Percentiles rank a stretch among this genome's conserved stretches.
Evolutionary conservation across 495 filamentous ascomycete species (phyloP).

Genomic region (Pseudotulostoma volvatum): DNA sequence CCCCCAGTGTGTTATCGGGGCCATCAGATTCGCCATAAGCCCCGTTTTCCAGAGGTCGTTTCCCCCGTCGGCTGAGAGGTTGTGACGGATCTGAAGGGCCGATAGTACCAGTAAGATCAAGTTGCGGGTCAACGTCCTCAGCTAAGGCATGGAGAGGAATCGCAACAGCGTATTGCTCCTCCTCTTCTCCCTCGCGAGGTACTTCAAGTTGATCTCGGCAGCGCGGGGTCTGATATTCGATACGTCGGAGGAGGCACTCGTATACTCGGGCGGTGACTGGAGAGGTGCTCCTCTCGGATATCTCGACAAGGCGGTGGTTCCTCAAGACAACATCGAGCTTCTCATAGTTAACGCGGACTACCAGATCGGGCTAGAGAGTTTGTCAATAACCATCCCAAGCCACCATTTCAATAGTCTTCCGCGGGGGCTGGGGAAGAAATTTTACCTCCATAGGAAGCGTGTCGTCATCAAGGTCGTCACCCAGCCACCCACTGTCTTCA

Average conservation of each 20-base stretch:
- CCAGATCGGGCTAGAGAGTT: conserved; percentile 36
- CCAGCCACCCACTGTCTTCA: conserved; percentile 21
- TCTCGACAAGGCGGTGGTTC: conserved; percentile 52
- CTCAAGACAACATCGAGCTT: conserved; percentile 71
- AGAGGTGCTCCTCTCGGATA: conserved; percentile 38
- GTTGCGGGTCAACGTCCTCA: conserved; percentile 23
- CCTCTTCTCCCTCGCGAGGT: conserved; percentile 36
- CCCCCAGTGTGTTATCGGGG: conserved; percentile 17
- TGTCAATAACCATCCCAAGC: conserved; percentile 2
- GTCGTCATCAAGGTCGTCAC: conserved; percentile 13
- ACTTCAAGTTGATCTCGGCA: conserved; percentile 49
- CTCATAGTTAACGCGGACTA: conserved; percentile 70
- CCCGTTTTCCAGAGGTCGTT: conserved; percentile 24
- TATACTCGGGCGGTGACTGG: conserved; percentile 54
- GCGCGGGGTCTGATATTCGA: conserved; percentile 50
- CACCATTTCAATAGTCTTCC: neutral
- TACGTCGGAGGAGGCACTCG: conserved; percentile 43
- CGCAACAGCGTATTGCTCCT: conserved; percentile 22
- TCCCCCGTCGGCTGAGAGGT: conserved; percentile 14
- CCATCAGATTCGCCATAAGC: conserved; percentile 18
- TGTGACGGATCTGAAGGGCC: conserved; percentile 18
- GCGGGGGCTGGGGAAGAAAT: too few relatives aligned
- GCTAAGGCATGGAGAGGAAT: conserved; percentile 21
- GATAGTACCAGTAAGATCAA: conserved; percentile 25
- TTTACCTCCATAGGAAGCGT: conserved; percentile 24